A percentile compares a stretch with the other conserved stretches of the same genome.
Conservation (phyloP, 2,329 filamentous ascomycete species). For the Grosmannia clavigera region DNA sequence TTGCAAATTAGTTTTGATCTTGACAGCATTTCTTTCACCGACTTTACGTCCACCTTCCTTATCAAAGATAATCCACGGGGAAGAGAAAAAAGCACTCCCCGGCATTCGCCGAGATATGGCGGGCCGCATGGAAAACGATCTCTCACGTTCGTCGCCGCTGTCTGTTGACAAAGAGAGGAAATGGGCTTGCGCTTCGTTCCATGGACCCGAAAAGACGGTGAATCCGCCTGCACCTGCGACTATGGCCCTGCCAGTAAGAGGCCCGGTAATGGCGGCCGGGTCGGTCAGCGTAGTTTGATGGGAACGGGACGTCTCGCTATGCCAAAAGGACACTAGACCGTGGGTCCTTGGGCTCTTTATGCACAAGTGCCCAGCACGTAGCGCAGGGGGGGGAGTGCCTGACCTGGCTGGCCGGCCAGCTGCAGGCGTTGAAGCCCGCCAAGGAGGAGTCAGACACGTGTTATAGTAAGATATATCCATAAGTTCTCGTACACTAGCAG, state of each 20-base stretch:
- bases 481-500: not conserved
- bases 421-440: not conserved
- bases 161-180: not conserved
- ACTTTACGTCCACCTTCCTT: not conserved
- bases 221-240: not conserved
- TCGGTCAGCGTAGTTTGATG: slow-evolving; percentile 1
- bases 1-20: too few relatives aligned
- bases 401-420: not conserved
- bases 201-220: slow-evolving; percentile 2
- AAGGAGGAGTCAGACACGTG: not conserved
- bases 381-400: not conserved
- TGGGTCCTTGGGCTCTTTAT: not conserved
- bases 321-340: not conserved
- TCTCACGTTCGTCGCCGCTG: not conserved
- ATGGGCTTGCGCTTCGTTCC: not conserved
- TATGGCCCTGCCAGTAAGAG: not conserved
- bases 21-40: not conserved
- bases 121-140: not conserved
- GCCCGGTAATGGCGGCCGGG: not conserved
- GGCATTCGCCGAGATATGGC: not conserved
- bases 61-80: not conserved
- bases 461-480: not conserved
- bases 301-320: slow-evolving; percentile 4
- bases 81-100: not conserved
- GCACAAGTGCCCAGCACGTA: not conserved